phyloP scores from a whole-genome alignment of 2,329 filamentous ascomycete genomes.

The Aureobasidium namibiae region DNA sequence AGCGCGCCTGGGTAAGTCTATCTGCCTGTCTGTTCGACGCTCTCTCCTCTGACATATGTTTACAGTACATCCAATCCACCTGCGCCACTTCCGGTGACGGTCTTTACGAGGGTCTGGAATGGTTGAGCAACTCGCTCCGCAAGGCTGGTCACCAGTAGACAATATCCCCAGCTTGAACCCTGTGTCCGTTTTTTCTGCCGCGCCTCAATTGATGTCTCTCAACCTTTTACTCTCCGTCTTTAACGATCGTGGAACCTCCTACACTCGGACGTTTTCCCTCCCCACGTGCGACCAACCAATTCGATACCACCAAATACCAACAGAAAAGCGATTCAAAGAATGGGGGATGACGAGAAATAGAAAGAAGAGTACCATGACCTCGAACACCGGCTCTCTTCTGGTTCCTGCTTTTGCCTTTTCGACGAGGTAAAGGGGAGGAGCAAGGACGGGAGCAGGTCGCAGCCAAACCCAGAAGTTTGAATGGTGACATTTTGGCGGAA shows the following conservation, averaged over 20 bases:
- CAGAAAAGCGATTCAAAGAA: conserved; percentile 4
- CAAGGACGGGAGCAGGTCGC: not conserved
- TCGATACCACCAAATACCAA: not conserved
- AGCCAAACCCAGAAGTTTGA: not conserved
- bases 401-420: not conserved
- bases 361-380: not conserved
- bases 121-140: conserved; percentile 47
- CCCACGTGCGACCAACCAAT: not conserved
- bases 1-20: conserved; percentile 87
- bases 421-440: not conserved
- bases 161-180: conserved; percentile 10
- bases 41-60: not conserved
- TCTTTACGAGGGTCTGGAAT: conserved; percentile 94
- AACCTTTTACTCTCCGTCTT: conserved; percentile 4
- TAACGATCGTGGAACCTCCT: not conserved
- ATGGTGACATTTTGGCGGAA: conserved; percentile 3
- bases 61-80: conserved; percentile 94
- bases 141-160: conserved; percentile 43
- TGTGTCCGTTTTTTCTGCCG: conserved; percentile 6
- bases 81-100: conserved; percentile 98
- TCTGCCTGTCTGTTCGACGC: not conserved
- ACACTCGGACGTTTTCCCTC: not conserved
- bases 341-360: not conserved
- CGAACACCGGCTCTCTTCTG: not conserved
- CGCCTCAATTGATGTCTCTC: conserved; percentile 11